These are phyloP conservation scores for Byssothecium circinans DNA, from an alignment of 2,329 filamentous ascomycete species.

Conservation along the genomic window DNA sequence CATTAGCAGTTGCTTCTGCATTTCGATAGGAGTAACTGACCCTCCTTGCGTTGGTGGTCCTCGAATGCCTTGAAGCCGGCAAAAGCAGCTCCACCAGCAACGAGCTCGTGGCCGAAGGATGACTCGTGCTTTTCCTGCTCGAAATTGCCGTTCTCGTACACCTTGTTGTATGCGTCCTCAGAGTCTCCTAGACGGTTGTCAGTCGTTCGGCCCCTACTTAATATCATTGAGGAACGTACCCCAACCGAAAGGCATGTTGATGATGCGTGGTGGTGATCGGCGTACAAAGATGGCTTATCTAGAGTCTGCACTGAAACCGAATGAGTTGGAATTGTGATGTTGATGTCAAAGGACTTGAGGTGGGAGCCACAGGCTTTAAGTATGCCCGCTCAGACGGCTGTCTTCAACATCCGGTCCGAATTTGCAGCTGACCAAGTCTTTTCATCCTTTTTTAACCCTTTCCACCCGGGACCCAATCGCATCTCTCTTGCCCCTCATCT, in stretches of 20 bases:
- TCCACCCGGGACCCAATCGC: slow-evolving; percentile 3
- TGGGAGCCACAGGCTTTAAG: slow-evolving; percentile 3
- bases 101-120: slow-evolving; percentile 70
- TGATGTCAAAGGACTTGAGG: too few relatives aligned
- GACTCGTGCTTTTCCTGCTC: slow-evolving; percentile 64
- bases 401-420: not conserved
- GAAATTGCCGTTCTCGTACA: slow-evolving; percentile 53
- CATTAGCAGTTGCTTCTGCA: not conserved
- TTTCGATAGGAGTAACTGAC: slow-evolving; percentile 45
- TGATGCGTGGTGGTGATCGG: slow-evolving; percentile 1
- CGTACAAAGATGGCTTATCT: not conserved
- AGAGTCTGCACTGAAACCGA: too few relatives aligned
- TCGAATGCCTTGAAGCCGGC: slow-evolving; percentile 80
- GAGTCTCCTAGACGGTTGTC: slow-evolving; percentile 49
- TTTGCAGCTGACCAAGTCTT: not conserved
- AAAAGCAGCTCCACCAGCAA: slow-evolving; percentile 76
- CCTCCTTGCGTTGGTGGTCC: slow-evolving; percentile 70
- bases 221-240: slow-evolving; percentile 28
- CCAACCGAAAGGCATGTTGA: slow-evolving; percentile 51
- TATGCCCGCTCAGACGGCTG: slow-evolving; percentile 1
- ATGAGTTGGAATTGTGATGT: too few relatives aligned
- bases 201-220: slow-evolving; percentile 1
- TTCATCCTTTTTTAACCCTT: slow-evolving; percentile 12
- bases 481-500: slow-evolving; percentile 20
- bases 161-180: slow-evolving; percentile 57